Evolutionary conservation across 306 rosid genomes (phyloP), one percentile per base, ranked within the genome.

Genomic region (Dryas alaskensis): DNA sequence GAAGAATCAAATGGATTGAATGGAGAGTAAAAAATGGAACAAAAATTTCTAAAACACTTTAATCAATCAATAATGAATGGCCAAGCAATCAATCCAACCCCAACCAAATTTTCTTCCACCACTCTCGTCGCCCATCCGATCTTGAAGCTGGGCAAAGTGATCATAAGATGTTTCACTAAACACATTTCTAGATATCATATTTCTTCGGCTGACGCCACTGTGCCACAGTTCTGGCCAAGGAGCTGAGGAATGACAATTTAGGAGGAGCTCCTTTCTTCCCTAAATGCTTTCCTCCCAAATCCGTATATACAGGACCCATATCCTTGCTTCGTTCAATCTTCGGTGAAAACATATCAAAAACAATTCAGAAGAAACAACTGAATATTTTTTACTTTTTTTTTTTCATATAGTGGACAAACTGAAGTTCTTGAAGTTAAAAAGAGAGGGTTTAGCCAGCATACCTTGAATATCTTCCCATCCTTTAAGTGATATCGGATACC

Each of bases 251-350:
- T 69, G 96, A 82, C 31, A 66, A 75, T 81, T 82, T 92, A 19
- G 85, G 70, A 59, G 93, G 86, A 68, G 87, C 75, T 40, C 89
- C 98, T 80, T 81, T 88, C 87, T 83, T 90, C 59, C 97, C 98
- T 54, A 95, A 84, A 82, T 83, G 89, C 76, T 95, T 95, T 65
- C 98, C 95, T 78, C 86, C 96, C 86, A 95, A 85, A 80, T 95
- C 98, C 3, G 99, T 90, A 80, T 82, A 87, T 54, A 76, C 81
- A 13, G 99, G 98, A 83, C 83, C 87, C 81, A 73, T 81, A 53
- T 88, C 97, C 54, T 81, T 79, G 84, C 86, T 92, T 88, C 97
- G 83, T 70, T 92, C 98, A 14, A 95, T 95, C 99, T 95, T 90
- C 85, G 82, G 65, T 11, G 55, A 76, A 76, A 70, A 65, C 8